Base-by-base conservation (phyloP, 768 basidiomycete species). In the Russula griseocarnosa region DNA sequence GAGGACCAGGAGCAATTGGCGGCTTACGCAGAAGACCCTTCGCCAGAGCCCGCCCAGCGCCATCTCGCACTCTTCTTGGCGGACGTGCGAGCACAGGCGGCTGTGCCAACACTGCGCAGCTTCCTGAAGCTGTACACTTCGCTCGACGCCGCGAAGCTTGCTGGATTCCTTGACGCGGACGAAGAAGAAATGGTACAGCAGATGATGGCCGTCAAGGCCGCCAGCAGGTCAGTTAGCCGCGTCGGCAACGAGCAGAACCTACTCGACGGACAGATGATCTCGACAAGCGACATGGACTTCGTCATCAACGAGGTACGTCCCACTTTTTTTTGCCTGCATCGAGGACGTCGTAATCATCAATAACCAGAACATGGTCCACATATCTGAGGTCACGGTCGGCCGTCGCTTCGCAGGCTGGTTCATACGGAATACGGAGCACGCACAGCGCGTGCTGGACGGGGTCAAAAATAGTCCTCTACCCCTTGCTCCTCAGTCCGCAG, bases 331-430 rank as follows among this genome's bases (percentile, higher is more conserved):
- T 14, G 49, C 46, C 3, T 11, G 22, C 22, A 11, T 47, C 22
- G 22, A 3, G 11, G 46, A 22, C n/a, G 22, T 47, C 11, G 22
- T 47, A 13, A 22, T 47, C 5, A 47, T n/a, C 20, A 47, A 22
- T 30, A 18, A 32, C 46, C 42, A 98, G 95, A 92, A 94, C 73
- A 95, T 95, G 90, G 90, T 98, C 9, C 92, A 96, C 69, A 94
- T 98, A 67, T 88, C 92, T 3, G 95, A 98, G 74, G 94, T 93
- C 24, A 97, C 93, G 0, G 86, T 96, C 22, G 94, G 94, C 18
- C 79, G 96, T 52, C 86, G 94, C 55, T 98, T 93, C 74, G 96
- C 94, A 3, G 92, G 94, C 44, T 97, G 94, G 92, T 98, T 98
- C 78, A 95, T 98, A 76, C 88, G 94, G 69, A 93, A 95, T 75